Conservation (phyloP, 2,329 filamentous ascomycete species). For the Colletotrichum salicis region DNA sequence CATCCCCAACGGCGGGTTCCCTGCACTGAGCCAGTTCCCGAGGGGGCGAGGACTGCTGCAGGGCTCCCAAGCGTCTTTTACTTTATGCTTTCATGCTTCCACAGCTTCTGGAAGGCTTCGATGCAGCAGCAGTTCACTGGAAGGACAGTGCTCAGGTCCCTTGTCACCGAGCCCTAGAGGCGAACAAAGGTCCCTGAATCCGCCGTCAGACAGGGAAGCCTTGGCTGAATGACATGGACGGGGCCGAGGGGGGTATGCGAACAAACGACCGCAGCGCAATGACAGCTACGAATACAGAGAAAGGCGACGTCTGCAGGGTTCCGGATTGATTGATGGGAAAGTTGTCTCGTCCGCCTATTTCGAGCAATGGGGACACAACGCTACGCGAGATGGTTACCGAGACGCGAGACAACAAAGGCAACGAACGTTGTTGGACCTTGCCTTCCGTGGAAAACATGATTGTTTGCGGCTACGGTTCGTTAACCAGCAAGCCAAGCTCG, state of each 20-base stretch:
- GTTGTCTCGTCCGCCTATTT: constrained; percentile 26
- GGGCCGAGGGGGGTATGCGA: constrained; percentile 11
- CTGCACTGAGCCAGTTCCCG: constrained; percentile 4
- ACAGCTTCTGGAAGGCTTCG: constrained; percentile 34
- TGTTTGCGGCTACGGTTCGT: constrained; percentile 9
- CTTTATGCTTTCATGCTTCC: constrained; percentile 16
- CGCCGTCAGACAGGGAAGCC: constrained; percentile 9
- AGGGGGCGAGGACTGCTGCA: constrained; percentile 15
- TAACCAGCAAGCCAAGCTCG: background rate
- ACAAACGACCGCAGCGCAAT: constrained; percentile 1
- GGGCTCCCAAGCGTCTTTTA: background rate
- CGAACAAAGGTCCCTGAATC: constrained; percentile 30
- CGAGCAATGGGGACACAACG: constrained; percentile 13
- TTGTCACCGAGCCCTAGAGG: constrained; percentile 14
- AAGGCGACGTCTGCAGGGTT: constrained; percentile 19
- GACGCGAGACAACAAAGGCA: constrained; percentile 20
- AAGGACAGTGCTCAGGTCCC: constrained; percentile 22
- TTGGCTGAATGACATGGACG: background rate
- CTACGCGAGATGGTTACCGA: constrained; percentile 27
- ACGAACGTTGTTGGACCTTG: background rate
- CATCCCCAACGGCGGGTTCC: constrained; percentile 6
- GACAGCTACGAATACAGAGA: background rate
- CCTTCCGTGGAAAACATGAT: background rate
- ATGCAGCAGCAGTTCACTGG: constrained; percentile 20
- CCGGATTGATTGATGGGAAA: constrained; percentile 20